Evolutionary conservation across 345 rosid genomes (phyloP), one percentile per base, ranked within the genome.

Genomic region (Lepidium aucheri): DNA sequence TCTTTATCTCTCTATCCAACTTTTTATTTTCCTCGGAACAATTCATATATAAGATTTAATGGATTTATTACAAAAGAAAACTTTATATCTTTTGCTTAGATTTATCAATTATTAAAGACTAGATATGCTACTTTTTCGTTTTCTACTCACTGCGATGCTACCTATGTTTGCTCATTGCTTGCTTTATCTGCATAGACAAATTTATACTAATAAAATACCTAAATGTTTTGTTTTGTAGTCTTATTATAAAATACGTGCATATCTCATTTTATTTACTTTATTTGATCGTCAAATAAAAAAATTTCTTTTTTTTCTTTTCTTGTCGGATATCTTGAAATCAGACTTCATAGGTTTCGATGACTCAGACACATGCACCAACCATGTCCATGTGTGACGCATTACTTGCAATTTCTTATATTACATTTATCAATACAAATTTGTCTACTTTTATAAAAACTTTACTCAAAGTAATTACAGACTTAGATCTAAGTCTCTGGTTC

Each of bases 1-100:
- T 33, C 61, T 53, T 54, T 53, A 63, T 70, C 52, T 54, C 30
- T 26, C 30, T 44, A 52, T 63, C 60, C 32, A 52, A 14, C 2
- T 5, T 39, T 30, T 33, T 14, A 1, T 18, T 10, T 38, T 10
- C 30, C 30, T 14, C 15, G 38, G 12, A 1, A 30, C 30, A 43
- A 8, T 39, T 28, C 54, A 61, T 33, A 33, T 43, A n/a, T 34
- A 32, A 8, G 40, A 1, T 51, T 33, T 51, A 70, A 1, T 60
- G 22, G 60, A 33, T 26, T 26, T 26, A 61, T 34, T 52, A 59
- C 53, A 69, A 51, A 60, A 68, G 11, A 50, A 32, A 41, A 7
- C 45, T 43, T 60, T 50, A 26, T 26, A 26, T 39, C n/a, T 44
- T n/a, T 55, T 17, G 34, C 53, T 9, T 50, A 59, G 28, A 30